phyloP scores from a whole-genome alignment of 805 yeast species.

The Clavispora vitiphila region DNA sequence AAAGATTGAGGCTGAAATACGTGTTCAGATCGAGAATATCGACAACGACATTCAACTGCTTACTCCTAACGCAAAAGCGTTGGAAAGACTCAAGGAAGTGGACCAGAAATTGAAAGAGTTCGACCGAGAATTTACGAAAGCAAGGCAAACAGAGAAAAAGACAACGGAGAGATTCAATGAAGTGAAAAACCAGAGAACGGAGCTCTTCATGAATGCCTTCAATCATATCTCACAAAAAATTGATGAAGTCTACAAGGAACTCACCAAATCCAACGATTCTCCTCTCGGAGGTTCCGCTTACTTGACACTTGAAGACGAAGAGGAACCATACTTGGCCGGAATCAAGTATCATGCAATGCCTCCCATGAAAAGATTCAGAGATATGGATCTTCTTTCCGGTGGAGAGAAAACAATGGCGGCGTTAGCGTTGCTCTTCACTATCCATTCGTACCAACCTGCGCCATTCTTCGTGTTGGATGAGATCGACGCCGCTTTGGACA shows the following conservation, averaged over 20 bases:
- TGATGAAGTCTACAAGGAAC: constrained; percentile 76
- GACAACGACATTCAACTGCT: constrained; percentile 40
- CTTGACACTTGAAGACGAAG: constrained; percentile 79
- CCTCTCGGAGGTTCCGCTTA: constrained; percentile 94
- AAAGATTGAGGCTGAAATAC: constrained; percentile 34
- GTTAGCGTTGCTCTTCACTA: constrained; percentile 82
- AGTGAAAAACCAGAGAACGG: constrained; percentile 55
- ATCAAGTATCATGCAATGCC: constrained; percentile 93
- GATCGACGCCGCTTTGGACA: constrained; percentile 96
- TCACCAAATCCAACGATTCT: constrained; percentile 66
- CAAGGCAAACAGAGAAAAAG: constrained; percentile 56
- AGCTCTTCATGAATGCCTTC: constrained; percentile 65
- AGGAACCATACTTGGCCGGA: constrained; percentile 82
- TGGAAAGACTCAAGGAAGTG: constrained; percentile 68
- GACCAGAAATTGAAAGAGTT: constrained; percentile 53
- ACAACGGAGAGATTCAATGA: constrained; percentile 52
- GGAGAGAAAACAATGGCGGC: constrained; percentile 98
- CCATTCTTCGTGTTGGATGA: constrained; percentile 96
- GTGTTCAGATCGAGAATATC: constrained; percentile 28
- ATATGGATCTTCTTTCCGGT: constrained; percentile 89
- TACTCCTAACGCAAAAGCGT: constrained; percentile 80
- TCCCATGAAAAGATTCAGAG: constrained; percentile 88
- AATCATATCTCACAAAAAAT: constrained; percentile 69
- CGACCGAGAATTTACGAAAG: constrained; percentile 58
- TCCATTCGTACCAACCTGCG: constrained; percentile 86